A percentile compares a stretch with the other conserved stretches of the same genome.
Conservation (phyloP, 164 flowering plant genomes). For the Platanus orientalis region DNA sequence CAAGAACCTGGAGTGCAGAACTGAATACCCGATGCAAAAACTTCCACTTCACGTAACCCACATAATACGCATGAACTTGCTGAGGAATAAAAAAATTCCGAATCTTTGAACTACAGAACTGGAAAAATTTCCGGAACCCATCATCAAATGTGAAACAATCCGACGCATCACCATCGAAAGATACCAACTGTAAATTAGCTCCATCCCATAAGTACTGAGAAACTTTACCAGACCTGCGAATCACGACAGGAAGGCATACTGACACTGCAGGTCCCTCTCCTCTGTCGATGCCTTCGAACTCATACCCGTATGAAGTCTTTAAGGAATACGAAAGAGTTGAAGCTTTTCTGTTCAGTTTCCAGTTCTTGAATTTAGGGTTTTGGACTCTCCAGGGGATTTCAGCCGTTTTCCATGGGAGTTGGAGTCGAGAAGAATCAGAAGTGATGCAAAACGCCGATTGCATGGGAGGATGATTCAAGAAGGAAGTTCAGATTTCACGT, state of each 20-base stretch:
- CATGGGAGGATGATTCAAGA: constrained; percentile 24
- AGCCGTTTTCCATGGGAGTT: constrained; percentile 21
- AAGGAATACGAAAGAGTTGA: constrained; percentile 24
- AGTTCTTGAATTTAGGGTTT: background rate
- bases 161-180: constrained; percentile 26
- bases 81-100: constrained; percentile 66
- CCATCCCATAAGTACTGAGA: constrained; percentile 69
- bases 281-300: constrained; percentile 18
- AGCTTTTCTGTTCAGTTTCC: constrained; percentile 13
- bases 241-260: constrained; percentile 43
- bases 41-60: constrained; percentile 86
- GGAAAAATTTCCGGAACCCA: constrained; percentile 28
- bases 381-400: constrained; percentile 1
- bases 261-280: constrained; percentile 11
- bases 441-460: constrained; percentile 20
- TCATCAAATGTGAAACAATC: constrained; percentile 20
- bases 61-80: constrained; percentile 51
- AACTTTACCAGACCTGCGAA: constrained; percentile 41
- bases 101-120: constrained; percentile 25
- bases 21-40: constrained; percentile 78
- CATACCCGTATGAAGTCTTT: constrained; percentile 34
- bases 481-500: background rate
- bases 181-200: constrained; percentile 33
- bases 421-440: constrained; percentile 15
- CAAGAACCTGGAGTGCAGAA: constrained; percentile 87